Percentiles rank a stretch among this genome's conserved stretches.
Evolutionary conservation across 805 yeast species (phyloP).

Genomic region (Nakazawaea peltata): DNA sequence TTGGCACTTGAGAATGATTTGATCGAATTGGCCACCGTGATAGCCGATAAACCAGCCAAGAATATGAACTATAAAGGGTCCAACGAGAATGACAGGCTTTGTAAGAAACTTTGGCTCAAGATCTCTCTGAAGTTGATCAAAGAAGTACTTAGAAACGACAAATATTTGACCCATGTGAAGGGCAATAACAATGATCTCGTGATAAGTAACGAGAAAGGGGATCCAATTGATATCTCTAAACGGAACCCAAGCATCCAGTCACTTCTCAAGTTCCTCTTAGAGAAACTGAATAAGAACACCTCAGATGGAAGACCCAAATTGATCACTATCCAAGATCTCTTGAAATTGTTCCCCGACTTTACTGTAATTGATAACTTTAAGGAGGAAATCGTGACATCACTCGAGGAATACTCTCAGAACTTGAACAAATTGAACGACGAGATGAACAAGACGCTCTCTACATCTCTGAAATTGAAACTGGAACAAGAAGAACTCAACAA

Average conservation of each 20-base stretch:
- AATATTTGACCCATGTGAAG: slow-evolving; percentile 15
- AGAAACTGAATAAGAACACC: slow-evolving; percentile 28
- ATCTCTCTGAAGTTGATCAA: slow-evolving; percentile 45
- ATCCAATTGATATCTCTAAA: slow-evolving; percentile 23
- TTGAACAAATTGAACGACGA: slow-evolving; percentile 63
- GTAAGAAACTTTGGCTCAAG: slow-evolving; percentile 69
- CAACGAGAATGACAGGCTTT: slow-evolving; percentile 28
- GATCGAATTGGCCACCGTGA: slow-evolving; percentile 46
- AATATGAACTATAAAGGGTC: slow-evolving; percentile 32
- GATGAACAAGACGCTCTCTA: slow-evolving; percentile 63
- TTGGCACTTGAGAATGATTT: slow-evolving; percentile 60
- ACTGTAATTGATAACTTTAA: slow-evolving; percentile 76
- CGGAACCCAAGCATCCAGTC: slow-evolving; percentile 18
- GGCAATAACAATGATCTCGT: background rate
- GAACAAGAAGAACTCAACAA: slow-evolving; percentile 46
- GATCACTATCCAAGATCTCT: slow-evolving; percentile 67
- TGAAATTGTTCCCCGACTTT: slow-evolving; percentile 81
- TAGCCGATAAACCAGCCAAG: slow-evolving; percentile 47
- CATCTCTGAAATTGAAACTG: slow-evolving; percentile 47
- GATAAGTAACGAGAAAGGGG: slow-evolving; percentile 1
- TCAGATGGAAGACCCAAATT: slow-evolving; percentile 12
- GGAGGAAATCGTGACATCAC: slow-evolving; percentile 72
- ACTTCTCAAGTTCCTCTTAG: slow-evolving; percentile 28
- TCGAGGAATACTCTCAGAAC: slow-evolving; percentile 61
- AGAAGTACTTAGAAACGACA: slow-evolving; percentile 21